Conservation (phyloP, 257 asterid genomes). For the Knoxia roxburghii region DNA sequence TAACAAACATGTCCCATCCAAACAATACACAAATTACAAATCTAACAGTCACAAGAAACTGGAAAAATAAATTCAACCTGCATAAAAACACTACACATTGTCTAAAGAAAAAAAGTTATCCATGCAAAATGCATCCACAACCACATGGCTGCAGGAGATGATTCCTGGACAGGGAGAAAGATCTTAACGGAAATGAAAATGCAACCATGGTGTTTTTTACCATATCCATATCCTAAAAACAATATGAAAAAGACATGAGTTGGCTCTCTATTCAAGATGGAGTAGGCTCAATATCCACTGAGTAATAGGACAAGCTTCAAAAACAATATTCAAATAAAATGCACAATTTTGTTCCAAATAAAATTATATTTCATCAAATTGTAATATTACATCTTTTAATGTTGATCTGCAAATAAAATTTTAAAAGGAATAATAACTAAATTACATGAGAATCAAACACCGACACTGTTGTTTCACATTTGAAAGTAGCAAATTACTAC, state of each 20-base stretch:
- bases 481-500: no score
- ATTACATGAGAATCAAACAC: no score
- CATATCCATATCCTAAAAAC: background rate
- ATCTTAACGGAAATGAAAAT: background rate
- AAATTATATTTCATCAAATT: background rate
- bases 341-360: background rate
- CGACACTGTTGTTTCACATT: no score
- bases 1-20: background rate
- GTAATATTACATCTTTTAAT: no score
- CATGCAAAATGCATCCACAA: background rate
- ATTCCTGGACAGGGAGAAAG: background rate
- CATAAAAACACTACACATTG: background rate
- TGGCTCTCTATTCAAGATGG: background rate
- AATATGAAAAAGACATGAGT: background rate
- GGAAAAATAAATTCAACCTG: background rate
- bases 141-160: background rate
- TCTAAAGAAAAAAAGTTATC: background rate
- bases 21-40: background rate
- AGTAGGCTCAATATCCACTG: background rate
- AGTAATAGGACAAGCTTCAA: background rate
- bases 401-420: background rate
- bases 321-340: background rate
- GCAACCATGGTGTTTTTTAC: background rate
- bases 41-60: background rate
- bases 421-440: no score